Base-by-base conservation (phyloP, 768 basidiomycete genomes). In the Krasilnikovozyma curviuscula region DNA sequence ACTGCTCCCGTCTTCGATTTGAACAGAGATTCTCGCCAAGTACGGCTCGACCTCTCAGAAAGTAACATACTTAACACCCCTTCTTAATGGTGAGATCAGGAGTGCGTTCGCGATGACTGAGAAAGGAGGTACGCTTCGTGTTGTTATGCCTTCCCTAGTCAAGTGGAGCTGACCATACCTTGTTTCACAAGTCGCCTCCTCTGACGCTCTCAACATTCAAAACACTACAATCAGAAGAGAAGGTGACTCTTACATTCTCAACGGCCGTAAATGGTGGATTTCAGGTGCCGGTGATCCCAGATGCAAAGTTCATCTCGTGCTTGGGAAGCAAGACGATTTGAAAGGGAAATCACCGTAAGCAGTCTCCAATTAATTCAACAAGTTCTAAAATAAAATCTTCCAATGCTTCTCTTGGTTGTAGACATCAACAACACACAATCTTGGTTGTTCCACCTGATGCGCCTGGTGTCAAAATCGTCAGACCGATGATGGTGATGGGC, bases 181-280 rank as follows among this genome's bases (percentile, higher is more conserved):
- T 28, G 16, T 50, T 19, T 58, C 56, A 34, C 16, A 42, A 81
- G 84, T 88, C 46, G 78, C 86, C n/a, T 88, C 83, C 3, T 88
- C 84, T 21, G 89, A 93, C 65, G 93, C 93, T 6, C 91, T 78
- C 44, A 98, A 98, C 63, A 85, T 63, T 91, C 57, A 77, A 42
- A n/a, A n/a, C n/a, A 91, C 84, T 1, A 81, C 83, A 24, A 81
- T 91, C 54, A 71, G 74, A 48, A 73, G 75, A 53, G 82, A 86
- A 59, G 83, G 85, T 30, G 68, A 81, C 57, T 79, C 86, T 53
- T 83, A 97, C 54, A 78, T 91, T 54, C 78, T 98, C 52, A 89
- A 82, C 58, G 93, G 89, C 0, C 85, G 88, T 66, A 98, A 98
- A 73, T 97, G 91, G 61, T 97, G 83, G 81, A 97, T 97, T 63